phyloP scores from a whole-genome alignment of 352 stramenopile species.

The Achlya hypogyna region DNA sequence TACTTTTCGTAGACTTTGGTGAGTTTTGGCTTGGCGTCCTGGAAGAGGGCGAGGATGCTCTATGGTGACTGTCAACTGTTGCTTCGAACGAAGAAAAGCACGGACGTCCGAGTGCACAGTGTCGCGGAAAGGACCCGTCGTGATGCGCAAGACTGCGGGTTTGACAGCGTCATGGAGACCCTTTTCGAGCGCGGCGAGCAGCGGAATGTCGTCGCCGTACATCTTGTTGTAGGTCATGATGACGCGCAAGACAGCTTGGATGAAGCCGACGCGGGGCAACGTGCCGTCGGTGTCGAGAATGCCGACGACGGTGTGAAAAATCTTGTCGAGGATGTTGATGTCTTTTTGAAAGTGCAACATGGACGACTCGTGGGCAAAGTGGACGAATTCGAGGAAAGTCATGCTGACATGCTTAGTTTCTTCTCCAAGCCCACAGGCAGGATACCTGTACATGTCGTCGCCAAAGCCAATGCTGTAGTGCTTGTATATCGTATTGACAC shows the following conservation, averaged over 20 bases:
- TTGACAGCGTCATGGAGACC: constrained; percentile 35
- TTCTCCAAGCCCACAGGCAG: not conserved
- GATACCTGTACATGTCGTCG: constrained; percentile 28
- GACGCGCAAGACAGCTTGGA: constrained; percentile 50
- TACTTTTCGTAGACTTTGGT: constrained; percentile 64
- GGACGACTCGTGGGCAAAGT: constrained; percentile 69
- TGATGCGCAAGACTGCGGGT: constrained; percentile 47
- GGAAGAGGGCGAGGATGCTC: constrained; percentile 56
- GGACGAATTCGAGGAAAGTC: constrained; percentile 47
- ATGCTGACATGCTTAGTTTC: constrained; percentile 27
- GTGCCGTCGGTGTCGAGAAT: constrained; percentile 28
- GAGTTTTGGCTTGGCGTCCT: constrained; percentile 67
- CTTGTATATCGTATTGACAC: constrained; percentile 54
- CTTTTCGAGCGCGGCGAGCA: constrained; percentile 29
- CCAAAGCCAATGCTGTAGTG: constrained; percentile 57
- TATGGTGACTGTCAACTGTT: constrained; percentile 15
- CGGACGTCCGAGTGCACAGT: constrained; percentile 64
- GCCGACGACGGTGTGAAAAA: constrained; percentile 24
- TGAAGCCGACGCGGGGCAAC: constrained; percentile 55
- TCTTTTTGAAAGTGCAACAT: constrained; percentile 38
- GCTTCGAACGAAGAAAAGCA: not conserved
- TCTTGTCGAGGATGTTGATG: constrained; percentile 29
- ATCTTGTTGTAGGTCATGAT: constrained; percentile 26
- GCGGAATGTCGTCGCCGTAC: constrained; percentile 18
- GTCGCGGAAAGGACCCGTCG: constrained; percentile 59